Percentiles rank a stretch among this genome's conserved stretches.
phyloP scores from a whole-genome alignment of 495 filamentous ascomycete genomes.

The Lasiosphaeris hirsuta region DNA sequence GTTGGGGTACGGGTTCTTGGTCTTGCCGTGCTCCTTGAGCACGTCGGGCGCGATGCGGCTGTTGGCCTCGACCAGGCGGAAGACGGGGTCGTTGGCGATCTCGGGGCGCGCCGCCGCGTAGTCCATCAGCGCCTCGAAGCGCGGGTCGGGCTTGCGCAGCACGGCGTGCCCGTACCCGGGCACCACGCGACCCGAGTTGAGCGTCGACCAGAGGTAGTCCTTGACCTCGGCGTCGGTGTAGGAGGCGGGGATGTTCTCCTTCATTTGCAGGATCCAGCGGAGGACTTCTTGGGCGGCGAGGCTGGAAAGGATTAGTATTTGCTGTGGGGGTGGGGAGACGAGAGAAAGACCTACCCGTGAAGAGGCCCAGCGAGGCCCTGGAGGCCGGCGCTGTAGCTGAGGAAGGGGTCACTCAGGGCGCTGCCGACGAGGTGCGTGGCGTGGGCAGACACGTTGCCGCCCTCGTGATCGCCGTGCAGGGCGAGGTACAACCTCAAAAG shows the following conservation, averaged over 20 bases:
- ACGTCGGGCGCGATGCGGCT: conserved; percentile 74
- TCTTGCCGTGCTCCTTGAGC: conserved; percentile 92
- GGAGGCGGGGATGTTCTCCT: conserved; percentile 72
- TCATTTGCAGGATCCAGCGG: conserved; percentile 93
- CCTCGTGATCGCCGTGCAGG: conserved; percentile 96
- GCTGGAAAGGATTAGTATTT: conserved; percentile 30
- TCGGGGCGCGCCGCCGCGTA: conserved; percentile 82
- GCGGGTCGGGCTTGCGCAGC: conserved; percentile 91
- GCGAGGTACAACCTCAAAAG: conserved; percentile 89
- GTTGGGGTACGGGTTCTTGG: conserved; percentile 97
- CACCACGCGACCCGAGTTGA: conserved; percentile 91
- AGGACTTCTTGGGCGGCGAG: conserved; percentile 96
- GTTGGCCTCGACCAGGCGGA: conserved; percentile 89
- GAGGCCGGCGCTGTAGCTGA: conserved; percentile 92
- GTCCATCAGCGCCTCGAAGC: conserved; percentile 94
- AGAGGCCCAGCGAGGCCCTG: conserved; percentile 93
- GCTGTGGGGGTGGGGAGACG: background rate
- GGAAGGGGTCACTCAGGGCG: conserved; percentile 89
- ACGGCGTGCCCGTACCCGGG: conserved; percentile 99
- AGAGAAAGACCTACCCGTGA: conserved; percentile 60
- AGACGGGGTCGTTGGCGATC: conserved; percentile 83
- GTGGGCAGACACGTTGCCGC: conserved; percentile 95
- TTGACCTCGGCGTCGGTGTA: conserved; percentile 77
- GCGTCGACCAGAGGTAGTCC: conserved; percentile 85
- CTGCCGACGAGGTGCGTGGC: conserved; percentile 97